Conservation (phyloP, 306 rosid genomes). For the Leucaena leucocephala region DNA sequence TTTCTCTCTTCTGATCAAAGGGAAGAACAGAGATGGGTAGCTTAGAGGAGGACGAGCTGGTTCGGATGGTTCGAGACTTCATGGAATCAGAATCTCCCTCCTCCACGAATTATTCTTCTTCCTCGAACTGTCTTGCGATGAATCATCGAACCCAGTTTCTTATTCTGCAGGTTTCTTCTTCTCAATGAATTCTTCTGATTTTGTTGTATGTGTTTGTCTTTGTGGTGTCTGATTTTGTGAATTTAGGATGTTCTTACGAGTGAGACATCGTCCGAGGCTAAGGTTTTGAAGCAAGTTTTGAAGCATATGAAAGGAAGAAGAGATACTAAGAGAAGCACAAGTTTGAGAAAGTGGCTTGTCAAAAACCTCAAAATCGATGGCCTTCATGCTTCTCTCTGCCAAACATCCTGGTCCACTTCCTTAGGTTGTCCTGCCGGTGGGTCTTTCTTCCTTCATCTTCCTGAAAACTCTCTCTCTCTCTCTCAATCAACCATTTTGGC, state of each 20-base stretch:
- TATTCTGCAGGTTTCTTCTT: constrained; percentile 51
- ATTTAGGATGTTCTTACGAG: constrained; percentile 59
- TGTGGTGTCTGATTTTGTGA: constrained; percentile 9
- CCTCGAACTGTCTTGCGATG: constrained; percentile 43
- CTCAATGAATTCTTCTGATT: background rate
- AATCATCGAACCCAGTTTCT: constrained; percentile 43
- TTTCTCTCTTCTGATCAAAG: constrained; percentile 4
- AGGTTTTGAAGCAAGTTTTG: constrained; percentile 47
- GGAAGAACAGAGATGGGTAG: constrained; percentile 52
- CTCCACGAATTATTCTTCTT: constrained; percentile 32
- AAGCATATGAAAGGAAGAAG: constrained; percentile 49
- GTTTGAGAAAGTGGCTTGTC: constrained; percentile 55
- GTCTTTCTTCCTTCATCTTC: constrained; percentile 2
- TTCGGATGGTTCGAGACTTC: constrained; percentile 71
- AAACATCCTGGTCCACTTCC: constrained; percentile 68
- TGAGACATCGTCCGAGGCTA: constrained; percentile 46
- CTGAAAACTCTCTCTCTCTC: background rate
- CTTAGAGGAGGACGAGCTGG: constrained; percentile 63
- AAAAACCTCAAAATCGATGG: constrained; percentile 58
- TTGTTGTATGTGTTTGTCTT: background rate
- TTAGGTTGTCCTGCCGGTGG: constrained; percentile 71
- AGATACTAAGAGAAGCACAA: constrained; percentile 39
- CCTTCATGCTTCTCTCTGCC: constrained; percentile 60
- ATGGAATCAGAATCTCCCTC: constrained; percentile 63
- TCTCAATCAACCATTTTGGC: background rate